phyloP scores from a whole-genome alignment of 2,329 filamentous ascomycete genomes.

The Malbranchea cinnamomea region DNA sequence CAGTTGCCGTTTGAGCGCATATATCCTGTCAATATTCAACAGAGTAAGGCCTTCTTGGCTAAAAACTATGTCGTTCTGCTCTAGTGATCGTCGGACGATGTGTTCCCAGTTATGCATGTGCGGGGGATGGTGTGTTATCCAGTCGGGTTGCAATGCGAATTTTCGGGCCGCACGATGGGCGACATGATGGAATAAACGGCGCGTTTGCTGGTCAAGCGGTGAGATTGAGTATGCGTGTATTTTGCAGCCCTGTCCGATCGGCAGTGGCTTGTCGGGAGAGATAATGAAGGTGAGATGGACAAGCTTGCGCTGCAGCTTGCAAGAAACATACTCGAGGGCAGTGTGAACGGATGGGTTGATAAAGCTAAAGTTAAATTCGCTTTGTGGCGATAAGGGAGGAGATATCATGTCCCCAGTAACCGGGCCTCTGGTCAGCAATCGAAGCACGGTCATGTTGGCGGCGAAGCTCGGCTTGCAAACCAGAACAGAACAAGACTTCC shows the following conservation, averaged over 20 bases:
- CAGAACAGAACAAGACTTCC: too few relatives aligned
- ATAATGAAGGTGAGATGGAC: conserved; percentile 28
- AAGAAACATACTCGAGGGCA: conserved; percentile 27
- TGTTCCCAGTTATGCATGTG: conserved; percentile 15
- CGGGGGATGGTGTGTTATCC: conserved; percentile 13
- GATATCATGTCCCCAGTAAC: conserved; percentile 29
- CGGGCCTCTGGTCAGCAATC: too few relatives aligned
- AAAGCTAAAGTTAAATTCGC: conserved; percentile 22
- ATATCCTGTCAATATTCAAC: conserved; percentile 31
- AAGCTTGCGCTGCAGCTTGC: conserved; percentile 23
- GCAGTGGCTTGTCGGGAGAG: conserved; percentile 24
- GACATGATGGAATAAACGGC: conserved; percentile 19
- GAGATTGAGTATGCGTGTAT: conserved; percentile 25
- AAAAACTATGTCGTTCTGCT: conserved; percentile 31
- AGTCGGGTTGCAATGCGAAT: conserved; percentile 24
- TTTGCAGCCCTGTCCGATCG: conserved; percentile 23
- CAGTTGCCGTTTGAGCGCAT: conserved; percentile 29
- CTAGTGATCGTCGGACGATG: conserved; percentile 27
- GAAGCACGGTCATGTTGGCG: too few relatives aligned
- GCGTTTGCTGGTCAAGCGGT: conserved; percentile 17
- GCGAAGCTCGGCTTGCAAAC: too few relatives aligned
- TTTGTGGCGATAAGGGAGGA: conserved; percentile 24
- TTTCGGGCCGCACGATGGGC: conserved; percentile 23
- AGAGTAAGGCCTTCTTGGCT: conserved; percentile 29
- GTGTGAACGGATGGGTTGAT: conserved; percentile 21